These are phyloP conservation scores for Penicillium sclerotiorum DNA, from an alignment of 2,329 filamentous ascomycete species.

Conservation along the genomic window DNA sequence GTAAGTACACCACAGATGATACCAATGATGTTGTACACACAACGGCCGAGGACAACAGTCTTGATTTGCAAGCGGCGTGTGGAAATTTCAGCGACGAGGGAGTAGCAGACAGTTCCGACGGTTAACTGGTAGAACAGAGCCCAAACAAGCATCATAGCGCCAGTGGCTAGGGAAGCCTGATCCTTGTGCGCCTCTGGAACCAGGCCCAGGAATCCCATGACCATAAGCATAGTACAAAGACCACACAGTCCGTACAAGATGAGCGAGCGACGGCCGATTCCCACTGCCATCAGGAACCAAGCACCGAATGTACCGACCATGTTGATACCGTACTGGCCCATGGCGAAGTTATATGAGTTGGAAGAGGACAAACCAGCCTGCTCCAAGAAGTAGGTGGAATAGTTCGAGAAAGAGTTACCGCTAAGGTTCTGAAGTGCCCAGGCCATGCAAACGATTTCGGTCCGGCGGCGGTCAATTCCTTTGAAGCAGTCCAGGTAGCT, in stretches of 20 bases:
- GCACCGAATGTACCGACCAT: constrained; percentile 80
- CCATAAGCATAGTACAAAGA: constrained; percentile 74
- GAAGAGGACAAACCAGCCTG: constrained; percentile 56
- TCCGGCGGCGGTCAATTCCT: constrained; percentile 75
- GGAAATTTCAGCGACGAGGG: constrained; percentile 81
- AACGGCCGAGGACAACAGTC: constrained; percentile 83
- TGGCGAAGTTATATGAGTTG: constrained; percentile 58
- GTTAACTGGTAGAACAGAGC: constrained; percentile 82
- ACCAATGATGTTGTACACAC: constrained; percentile 77
- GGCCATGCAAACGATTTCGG: constrained; percentile 69
- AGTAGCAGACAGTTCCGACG: constrained; percentile 88
- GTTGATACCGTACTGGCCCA: constrained; percentile 66
- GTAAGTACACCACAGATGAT: constrained; percentile 82
- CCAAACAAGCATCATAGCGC: constrained; percentile 83
- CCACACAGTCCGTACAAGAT: constrained; percentile 76
- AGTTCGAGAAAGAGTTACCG: constrained; percentile 66
- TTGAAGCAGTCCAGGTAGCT: constrained; percentile 83
- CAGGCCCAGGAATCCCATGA: constrained; percentile 82
- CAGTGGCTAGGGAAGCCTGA: constrained; percentile 72
- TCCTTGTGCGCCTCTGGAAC: constrained; percentile 63
- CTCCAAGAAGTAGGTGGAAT: constrained; percentile 63
- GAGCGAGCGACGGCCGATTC: constrained; percentile 73
- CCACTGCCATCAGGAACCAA: constrained; percentile 76
- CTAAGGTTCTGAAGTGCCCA: constrained; percentile 68
- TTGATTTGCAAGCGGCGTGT: constrained; percentile 85